Evolutionary conservation across 176 grass and related monocot genomes (phyloP), one percentile per base, ranked within the genome.

Genomic region (Aegilops speltoides): DNA sequence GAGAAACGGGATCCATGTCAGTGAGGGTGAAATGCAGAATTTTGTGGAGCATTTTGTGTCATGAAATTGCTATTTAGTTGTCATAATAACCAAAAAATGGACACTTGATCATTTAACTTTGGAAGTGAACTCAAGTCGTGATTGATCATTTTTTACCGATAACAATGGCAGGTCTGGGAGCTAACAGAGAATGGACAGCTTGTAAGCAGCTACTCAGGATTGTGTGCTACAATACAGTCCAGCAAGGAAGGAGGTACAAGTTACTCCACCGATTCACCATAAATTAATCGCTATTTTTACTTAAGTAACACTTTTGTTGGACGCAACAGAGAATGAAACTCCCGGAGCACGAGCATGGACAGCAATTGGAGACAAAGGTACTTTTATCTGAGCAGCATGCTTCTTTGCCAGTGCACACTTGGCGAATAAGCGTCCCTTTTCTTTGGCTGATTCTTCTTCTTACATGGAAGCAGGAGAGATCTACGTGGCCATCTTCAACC

Each of bases 111-210:
- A 76, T 76, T 29, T 26, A 87, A 45, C 1, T 64, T 78, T 31
- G 79, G 11, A 25, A 83, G 8, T 83, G 65, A 79, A 32, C 3
- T 59, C n/a, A 56, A 60, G 23, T 4, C 8, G 33, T 88, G 43
- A 48, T 79, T 82, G 48, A 71, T 76, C 40, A 68, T 22, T 25
- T 70, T 76, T 76, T 52, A 0, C 25, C 25, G 28, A 52, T 80
- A 78, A 81, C 33, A 65, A 91, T 50, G 85, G 78, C 78, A 98
- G 95, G 90, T 93, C 19, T 98, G 93, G 93, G 77, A 94, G 43
- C 79, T 98, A 80, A 95, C 93, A 87, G 79, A 86, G 34, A 93
- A 95, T 84, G 95, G 91, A 93, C 90, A 92, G 33, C 93, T 98
- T 64, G 89, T 93, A 60, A 98, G 92, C 77, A 92, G 77, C 77